A percentile compares a stretch with the other conserved stretches of the same genome.
These are phyloP conservation scores for Ascochyta viciae-villosae DNA, from an alignment of 2,329 filamentous ascomycete species.

Conservation along the genomic window DNA sequence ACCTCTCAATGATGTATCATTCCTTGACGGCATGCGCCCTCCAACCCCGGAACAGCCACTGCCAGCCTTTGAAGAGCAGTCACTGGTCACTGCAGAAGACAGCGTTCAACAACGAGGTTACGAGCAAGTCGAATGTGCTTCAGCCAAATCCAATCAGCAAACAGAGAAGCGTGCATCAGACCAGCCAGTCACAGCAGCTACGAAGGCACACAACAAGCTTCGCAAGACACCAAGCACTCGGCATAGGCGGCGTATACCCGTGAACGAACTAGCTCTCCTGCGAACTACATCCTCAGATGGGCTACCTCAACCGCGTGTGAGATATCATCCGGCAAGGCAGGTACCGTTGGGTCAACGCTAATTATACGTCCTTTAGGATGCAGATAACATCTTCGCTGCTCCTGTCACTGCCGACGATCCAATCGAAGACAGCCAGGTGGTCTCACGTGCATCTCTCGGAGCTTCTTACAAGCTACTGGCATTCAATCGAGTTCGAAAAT, in stretches of 20 bases:
- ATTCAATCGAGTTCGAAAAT: background rate
- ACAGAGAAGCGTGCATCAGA: background rate
- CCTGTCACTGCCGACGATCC: constrained; percentile 29
- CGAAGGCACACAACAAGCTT: background rate
- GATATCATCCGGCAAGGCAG: constrained; percentile 5
- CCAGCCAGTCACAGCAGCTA: background rate
- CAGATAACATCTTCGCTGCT: constrained; percentile 3
- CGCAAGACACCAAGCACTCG: constrained; percentile 13
- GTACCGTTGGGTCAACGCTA: background rate
- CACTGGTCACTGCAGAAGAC: too few species aligned
- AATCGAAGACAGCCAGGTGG: constrained; percentile 35
- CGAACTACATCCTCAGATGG: constrained; percentile 39
- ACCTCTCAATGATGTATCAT: background rate
- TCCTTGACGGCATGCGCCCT: background rate
- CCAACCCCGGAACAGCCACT: background rate
- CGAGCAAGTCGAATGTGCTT: background rate
- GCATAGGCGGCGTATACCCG: constrained; percentile 30
- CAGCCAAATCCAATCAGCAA: background rate
- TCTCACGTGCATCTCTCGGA: background rate
- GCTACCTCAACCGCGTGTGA: constrained; percentile 36
- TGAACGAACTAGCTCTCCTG: constrained; percentile 36
- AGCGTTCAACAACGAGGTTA: background rate
- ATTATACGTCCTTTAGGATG: constrained; percentile 22
- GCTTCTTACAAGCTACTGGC: background rate
- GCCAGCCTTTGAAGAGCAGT: background rate